Evolutionary conservation across 768 basidiomycete species (phyloP).

Genomic region (Psilocybe sp.): DNA sequence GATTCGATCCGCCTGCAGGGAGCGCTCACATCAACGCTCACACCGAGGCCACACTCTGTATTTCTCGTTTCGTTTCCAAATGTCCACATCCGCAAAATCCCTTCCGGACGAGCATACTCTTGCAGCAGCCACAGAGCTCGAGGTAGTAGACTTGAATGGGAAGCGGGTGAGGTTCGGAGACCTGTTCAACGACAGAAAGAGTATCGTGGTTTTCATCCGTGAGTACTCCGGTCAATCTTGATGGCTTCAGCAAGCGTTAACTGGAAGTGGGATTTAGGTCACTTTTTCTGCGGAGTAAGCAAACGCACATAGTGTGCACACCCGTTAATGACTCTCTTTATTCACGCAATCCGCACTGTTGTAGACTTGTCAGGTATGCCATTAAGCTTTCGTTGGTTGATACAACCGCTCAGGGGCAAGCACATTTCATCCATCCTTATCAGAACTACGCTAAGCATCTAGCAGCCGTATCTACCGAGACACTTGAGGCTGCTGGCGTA

Average conservation of each 20-base stretch:
- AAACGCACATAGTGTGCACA: no score
- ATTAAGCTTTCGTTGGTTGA: conserved; percentile 18
- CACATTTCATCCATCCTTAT: background rate
- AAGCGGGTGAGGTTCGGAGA: conserved; percentile 48
- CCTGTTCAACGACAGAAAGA: conserved; percentile 46
- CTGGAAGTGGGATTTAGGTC: conserved; percentile 34
- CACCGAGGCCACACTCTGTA: no score
- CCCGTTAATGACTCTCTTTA: background rate
- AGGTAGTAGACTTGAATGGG: conserved; percentile 46
- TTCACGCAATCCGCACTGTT: background rate
- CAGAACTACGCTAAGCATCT: conserved; percentile 51
- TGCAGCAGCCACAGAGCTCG: conserved; percentile 32
- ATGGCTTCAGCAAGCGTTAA: background rate
- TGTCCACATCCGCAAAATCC: conserved; percentile 17
- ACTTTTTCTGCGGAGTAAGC: conserved; percentile 65
- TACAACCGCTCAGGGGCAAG: background rate
- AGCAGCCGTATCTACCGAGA: conserved; percentile 35
- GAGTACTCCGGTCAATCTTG: conserved; percentile 5
- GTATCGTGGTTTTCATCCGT: conserved; percentile 67
- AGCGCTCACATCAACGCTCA: no score
- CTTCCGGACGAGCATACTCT: conserved; percentile 34
- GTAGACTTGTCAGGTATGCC: background rate
- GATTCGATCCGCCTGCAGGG: no score
- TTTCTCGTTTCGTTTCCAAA: background rate
- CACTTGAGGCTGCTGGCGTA: conserved; percentile 35